Evolutionary conservation across 805 yeast species (phyloP).

Genomic region (Scheffersomyces amazonensis): DNA sequence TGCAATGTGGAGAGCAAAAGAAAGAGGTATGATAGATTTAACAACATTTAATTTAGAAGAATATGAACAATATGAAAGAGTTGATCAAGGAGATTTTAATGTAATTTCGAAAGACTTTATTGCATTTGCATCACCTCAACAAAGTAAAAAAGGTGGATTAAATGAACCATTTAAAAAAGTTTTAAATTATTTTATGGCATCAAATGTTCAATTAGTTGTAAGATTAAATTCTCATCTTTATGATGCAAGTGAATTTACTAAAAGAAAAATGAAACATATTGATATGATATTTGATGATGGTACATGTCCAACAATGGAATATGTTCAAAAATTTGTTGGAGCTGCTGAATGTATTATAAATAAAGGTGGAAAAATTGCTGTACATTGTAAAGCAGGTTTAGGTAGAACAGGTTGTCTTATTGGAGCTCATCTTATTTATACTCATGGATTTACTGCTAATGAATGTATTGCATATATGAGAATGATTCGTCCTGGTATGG

Average conservation of each 20-base stretch:
- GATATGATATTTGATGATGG: constrained; percentile 99
- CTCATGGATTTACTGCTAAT: constrained; percentile 94
- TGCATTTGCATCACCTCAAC: constrained; percentile 97
- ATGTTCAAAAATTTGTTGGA: constrained; percentile 89
- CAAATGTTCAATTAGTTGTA: constrained; percentile 84
- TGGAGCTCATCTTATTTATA: constrained; percentile 94
- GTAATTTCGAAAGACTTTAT: constrained; percentile 88
- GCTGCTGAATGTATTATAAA: constrained; percentile 88
- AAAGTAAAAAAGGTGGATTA: constrained; percentile 45
- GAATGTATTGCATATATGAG: constrained; percentile 97
- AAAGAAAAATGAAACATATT: constrained; percentile 79
- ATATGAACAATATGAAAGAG: constrained; percentile 91
- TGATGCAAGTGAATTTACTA: constrained; percentile 79
- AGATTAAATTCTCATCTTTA: constrained; percentile 90
- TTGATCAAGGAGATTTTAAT: constrained; percentile 96
- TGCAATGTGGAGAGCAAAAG: constrained; percentile 97
- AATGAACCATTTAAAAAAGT: constrained; percentile 83
- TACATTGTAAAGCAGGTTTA: constrained; percentile 98
- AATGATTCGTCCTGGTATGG: constrained; percentile 98
- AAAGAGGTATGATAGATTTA: constrained; percentile 81
- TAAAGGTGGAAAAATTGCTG: constrained; percentile 91
- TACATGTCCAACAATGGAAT: constrained; percentile 93
- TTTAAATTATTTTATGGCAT: constrained; percentile 65
- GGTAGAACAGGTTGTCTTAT: constrained; percentile 98
- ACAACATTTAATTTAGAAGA: constrained; percentile 87